Percentiles rank a stretch among this genome's conserved stretches.
Evolutionary conservation across 306 rosid genomes (phyloP).

Genomic region (Oemleria cerasiformis): DNA sequence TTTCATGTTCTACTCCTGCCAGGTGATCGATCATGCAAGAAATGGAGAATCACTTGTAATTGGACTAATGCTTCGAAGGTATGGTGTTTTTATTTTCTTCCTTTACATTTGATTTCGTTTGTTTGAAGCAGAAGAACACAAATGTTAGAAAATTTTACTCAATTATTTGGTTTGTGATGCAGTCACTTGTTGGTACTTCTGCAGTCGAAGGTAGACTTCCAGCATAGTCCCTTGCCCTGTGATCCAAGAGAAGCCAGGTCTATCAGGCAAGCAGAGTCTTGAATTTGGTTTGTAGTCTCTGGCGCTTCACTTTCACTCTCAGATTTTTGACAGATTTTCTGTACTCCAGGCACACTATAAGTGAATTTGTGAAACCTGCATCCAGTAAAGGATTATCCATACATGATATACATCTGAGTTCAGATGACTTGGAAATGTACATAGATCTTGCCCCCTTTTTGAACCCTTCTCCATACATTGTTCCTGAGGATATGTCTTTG

Average conservation of each 20-base stretch:
- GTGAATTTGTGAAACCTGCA: slow-evolving; percentile 91
- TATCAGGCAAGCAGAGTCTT: slow-evolving; percentile 45
- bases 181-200: slow-evolving; percentile 90
- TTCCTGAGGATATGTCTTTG: slow-evolving; percentile 95
- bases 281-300: slow-evolving; percentile 12
- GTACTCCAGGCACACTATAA: slow-evolving; percentile 63
- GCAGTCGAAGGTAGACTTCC: slow-evolving; percentile 88
- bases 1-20: slow-evolving; percentile 30
- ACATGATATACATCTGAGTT: slow-evolving; percentile 69
- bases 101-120: slow-evolving; percentile 14
- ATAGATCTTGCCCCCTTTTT: slow-evolving; percentile 85
- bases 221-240: slow-evolving; percentile 80
- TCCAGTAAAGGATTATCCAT: slow-evolving; percentile 82
- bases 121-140: slow-evolving; percentile 15
- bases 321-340: slow-evolving; percentile 31
- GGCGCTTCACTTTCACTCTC: slow-evolving; percentile 21
- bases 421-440: slow-evolving; percentile 97
- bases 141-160: slow-evolving; percentile 16
- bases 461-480: slow-evolving; percentile 90
- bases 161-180: slow-evolving; percentile 34
- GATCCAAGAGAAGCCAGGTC: slow-evolving; percentile 62
- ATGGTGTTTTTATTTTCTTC: slow-evolving; percentile 8
- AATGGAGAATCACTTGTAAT: slow-evolving; percentile 78
- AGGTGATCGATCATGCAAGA: slow-evolving; percentile 95
- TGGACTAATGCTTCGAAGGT: slow-evolving; percentile 96